These are phyloP conservation scores for Physaria fendleri DNA, from an alignment of 345 rosid species.

Conservation along the genomic window DNA sequence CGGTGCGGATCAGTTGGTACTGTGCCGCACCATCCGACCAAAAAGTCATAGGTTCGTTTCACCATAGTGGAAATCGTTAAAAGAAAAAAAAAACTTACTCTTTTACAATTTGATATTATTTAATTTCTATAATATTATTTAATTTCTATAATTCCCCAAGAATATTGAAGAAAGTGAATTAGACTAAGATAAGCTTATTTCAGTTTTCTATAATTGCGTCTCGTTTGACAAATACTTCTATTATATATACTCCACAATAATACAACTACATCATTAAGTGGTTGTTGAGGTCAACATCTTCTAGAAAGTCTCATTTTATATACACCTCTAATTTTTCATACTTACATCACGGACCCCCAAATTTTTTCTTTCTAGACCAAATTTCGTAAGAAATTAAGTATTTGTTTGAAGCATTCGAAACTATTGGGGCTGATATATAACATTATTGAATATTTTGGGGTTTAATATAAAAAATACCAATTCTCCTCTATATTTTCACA, in stretches of 20 bases:
- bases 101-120: neutral
- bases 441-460: neutral
- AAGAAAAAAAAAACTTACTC: neutral
- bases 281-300: constrained; percentile 19
- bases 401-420: neutral
- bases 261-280: neutral
- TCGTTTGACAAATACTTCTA: constrained; percentile 21
- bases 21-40: too few species aligned
- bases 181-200: neutral
- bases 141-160: neutral
- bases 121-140: too few species aligned
- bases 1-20: too few species aligned
- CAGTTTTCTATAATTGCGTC: constrained; percentile 18
- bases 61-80: too few species aligned
- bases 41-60: too few species aligned
- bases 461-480: neutral
- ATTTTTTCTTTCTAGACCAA: neutral
- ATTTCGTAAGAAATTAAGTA: neutral
- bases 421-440: neutral
- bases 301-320: neutral
- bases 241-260: too few species aligned
- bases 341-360: neutral
- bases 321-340: too few species aligned
- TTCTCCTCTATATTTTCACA: neutral
- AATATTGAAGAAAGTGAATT: neutral